phyloP scores from a whole-genome alignment of 2,329 filamentous ascomycete species.

The Cladosporium austrohemisphaericum region DNA sequence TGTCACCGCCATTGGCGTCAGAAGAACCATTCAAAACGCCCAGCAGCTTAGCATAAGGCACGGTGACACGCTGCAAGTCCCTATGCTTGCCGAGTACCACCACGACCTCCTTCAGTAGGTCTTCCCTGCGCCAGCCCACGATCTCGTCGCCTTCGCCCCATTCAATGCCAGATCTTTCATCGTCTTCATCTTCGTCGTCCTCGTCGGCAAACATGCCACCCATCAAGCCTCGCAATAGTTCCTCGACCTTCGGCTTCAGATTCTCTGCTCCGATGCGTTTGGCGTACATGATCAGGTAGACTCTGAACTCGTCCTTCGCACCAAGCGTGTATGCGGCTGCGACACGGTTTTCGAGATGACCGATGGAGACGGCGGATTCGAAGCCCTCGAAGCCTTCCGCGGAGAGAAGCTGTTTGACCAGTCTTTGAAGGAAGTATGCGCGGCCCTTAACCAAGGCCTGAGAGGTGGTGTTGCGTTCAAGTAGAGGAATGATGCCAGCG shows the following conservation, averaged over 20 bases:
- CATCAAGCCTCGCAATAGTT: slow-evolving; percentile 76
- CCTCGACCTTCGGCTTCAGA: slow-evolving; percentile 82
- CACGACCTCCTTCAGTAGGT: slow-evolving; percentile 84
- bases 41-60: slow-evolving; percentile 85
- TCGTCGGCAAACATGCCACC: slow-evolving; percentile 65
- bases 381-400: slow-evolving; percentile 90
- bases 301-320: slow-evolving; percentile 84
- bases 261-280: slow-evolving; percentile 92
- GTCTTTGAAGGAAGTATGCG: slow-evolving; percentile 83
- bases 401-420: slow-evolving; percentile 84
- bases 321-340: slow-evolving; percentile 82
- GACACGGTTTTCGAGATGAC: slow-evolving; percentile 90
- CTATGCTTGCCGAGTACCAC: slow-evolving; percentile 97
- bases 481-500: slow-evolving; percentile 84
- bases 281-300: slow-evolving; percentile 97
- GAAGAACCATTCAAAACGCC: slow-evolving; percentile 48
- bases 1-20: not conserved
- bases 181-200: slow-evolving; percentile 43
- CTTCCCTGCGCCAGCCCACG: slow-evolving; percentile 86
- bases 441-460: slow-evolving; percentile 88
- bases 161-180: slow-evolving; percentile 57
- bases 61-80: slow-evolving; percentile 88
- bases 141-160: slow-evolving; percentile 63
- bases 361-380: slow-evolving; percentile 86
- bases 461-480: slow-evolving; percentile 91